phyloP scores from a whole-genome alignment of 805 yeast genomes.

The Blastobotrys attinorum region DNA sequence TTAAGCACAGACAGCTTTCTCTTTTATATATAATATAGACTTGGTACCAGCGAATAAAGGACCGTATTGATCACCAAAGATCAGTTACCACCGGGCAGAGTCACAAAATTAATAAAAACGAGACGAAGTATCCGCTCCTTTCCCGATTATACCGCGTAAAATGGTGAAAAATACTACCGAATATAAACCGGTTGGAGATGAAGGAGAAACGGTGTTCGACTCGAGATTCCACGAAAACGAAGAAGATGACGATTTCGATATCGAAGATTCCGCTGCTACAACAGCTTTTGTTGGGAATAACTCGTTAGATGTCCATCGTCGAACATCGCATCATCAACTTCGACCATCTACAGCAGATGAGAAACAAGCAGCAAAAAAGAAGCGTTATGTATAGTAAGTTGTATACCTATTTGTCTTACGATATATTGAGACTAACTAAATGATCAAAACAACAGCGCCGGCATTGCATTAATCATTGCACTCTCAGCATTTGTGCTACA shows the following conservation, averaged over 20 bases:
- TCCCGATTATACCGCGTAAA: too few relatives aligned
- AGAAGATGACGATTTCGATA: not conserved
- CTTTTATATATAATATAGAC: too few relatives aligned
- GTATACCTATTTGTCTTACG: not conserved
- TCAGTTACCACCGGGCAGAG: too few relatives aligned
- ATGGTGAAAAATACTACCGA: not conserved
- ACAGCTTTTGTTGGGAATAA: not conserved
- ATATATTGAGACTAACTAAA: too few relatives aligned
- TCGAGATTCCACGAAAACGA: not conserved
- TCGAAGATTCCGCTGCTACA: not conserved
- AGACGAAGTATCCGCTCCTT: too few relatives aligned
- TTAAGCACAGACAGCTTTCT: too few relatives aligned
- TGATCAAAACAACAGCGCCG: constrained; percentile 24
- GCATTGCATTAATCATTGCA: constrained; percentile 40
- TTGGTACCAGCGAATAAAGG: too few relatives aligned
- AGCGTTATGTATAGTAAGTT: constrained; percentile 2
- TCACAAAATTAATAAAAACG: too few relatives aligned
- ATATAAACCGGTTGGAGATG: constrained; percentile 1
- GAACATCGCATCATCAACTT: constrained; percentile 2
- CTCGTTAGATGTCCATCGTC: not conserved
- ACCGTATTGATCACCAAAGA: too few relatives aligned
- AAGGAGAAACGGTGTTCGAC: not conserved
- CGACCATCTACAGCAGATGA: constrained; percentile 1
- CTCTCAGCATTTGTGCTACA: constrained; percentile 62
- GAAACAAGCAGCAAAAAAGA: constrained; percentile 4